These are phyloP conservation scores for Hymenoscyphus occultus DNA, from an alignment of 2,329 filamentous ascomycete species.

Conservation along the genomic window DNA sequence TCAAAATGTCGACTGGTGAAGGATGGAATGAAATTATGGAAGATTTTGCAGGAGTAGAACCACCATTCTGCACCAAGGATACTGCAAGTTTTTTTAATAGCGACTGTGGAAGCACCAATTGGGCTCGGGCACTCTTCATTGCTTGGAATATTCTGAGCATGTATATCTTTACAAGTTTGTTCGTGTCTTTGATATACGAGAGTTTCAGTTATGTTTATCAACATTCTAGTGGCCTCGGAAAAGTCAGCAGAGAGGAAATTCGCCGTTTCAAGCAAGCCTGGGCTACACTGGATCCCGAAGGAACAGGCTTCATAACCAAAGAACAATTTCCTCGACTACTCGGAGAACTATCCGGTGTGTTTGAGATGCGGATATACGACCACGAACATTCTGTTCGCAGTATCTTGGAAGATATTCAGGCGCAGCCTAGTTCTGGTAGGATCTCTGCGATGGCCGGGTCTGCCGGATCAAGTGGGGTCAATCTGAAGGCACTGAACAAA, in stretches of 20 bases:
- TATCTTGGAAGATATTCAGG: constrained; percentile 79
- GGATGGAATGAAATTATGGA: constrained; percentile 98
- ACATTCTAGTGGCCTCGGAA: constrained; percentile 85
- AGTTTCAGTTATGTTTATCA: constrained; percentile 99
- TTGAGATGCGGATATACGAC: constrained; percentile 95
- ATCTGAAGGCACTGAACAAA: constrained; percentile 71
- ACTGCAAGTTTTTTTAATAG: constrained; percentile 72
- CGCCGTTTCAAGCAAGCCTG: constrained; percentile 97
- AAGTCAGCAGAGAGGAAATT: constrained; percentile 89
- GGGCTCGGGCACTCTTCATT: constrained; percentile 88
- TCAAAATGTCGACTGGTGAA: constrained; percentile 89
- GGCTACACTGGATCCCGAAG: constrained; percentile 90
- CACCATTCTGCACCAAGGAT: constrained; percentile 72
- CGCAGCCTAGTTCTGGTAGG: constrained; percentile 38
- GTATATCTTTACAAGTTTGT: constrained; percentile 99
- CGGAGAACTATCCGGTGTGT: constrained; percentile 89
- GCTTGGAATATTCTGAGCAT: constrained; percentile 99
- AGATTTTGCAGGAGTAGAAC: constrained; percentile 78
- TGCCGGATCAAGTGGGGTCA: constrained; percentile 55
- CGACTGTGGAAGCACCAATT: constrained; percentile 87
- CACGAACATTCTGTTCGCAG: constrained; percentile 82
- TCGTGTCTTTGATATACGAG: constrained; percentile 98
- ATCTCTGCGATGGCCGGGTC: constrained; percentile 51
- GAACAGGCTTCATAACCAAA: constrained; percentile 86
- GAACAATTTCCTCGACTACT: constrained; percentile 85